Conservation (phyloP, 176 grass and related monocot genomes). For the Lolium multiflorum region DNA sequence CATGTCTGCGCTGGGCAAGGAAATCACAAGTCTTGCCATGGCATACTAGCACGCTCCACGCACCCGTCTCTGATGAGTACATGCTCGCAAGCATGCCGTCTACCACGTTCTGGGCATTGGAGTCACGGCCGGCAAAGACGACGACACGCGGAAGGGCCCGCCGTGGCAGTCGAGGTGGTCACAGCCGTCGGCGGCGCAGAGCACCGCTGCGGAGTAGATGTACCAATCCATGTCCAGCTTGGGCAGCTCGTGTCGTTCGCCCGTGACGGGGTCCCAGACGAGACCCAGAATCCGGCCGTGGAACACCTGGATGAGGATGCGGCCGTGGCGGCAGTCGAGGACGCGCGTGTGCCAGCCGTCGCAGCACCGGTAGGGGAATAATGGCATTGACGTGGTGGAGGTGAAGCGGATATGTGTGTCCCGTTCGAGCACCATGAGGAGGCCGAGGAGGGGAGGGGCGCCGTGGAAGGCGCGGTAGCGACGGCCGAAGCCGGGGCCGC, state of each 20-base stretch:
- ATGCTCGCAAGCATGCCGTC: background rate
- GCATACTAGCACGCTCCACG: background rate
- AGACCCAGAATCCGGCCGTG: too few species aligned
- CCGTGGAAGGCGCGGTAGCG: background rate
- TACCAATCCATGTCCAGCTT: background rate
- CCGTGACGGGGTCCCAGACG: background rate
- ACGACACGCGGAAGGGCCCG: background rate
- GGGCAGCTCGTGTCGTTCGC: background rate
- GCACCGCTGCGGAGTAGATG: background rate
- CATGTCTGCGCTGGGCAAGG: background rate
- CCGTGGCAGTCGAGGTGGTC: slow-evolving; percentile 18
- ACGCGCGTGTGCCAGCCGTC: background rate
- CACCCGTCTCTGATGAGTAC: background rate
- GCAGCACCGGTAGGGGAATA: background rate
- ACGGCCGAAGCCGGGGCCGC: background rate
- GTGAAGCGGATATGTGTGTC: background rate
- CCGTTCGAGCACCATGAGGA: background rate
- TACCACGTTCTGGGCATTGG: too few species aligned
- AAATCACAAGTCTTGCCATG: background rate
- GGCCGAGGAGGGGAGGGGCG: background rate
- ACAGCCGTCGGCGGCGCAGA: background rate
- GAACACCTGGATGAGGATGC: background rate
- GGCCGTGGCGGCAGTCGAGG: slow-evolving; percentile 5
- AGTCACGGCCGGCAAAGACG: background rate
- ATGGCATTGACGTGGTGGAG: background rate